phyloP scores from a whole-genome alignment of 2,329 filamentous ascomycete species.

The Trichoderma arundinaceum region DNA sequence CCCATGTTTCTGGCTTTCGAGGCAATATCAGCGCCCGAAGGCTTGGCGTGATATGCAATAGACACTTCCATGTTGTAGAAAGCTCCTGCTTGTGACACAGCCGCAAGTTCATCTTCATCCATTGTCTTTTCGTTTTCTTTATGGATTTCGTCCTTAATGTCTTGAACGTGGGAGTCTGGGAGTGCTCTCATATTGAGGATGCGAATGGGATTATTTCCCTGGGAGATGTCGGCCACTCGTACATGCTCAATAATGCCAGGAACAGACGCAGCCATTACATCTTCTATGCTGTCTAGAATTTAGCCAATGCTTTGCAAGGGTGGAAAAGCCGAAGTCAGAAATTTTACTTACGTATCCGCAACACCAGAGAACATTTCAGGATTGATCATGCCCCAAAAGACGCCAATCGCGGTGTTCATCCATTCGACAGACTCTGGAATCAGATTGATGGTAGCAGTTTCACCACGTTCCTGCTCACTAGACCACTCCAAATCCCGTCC shows the following conservation, averaged over 20 bases:
- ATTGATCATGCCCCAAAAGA: conserved; percentile 91
- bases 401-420: conserved; percentile 87
- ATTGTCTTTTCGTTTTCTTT: conserved; percentile 80
- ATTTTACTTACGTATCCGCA: conserved; percentile 71
- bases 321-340: no score
- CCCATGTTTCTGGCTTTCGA: conserved; percentile 94
- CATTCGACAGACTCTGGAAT: conserved; percentile 93
- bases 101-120: conserved; percentile 84
- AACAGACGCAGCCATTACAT: conserved; percentile 96
- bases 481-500: conserved; percentile 87
- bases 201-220: conserved; percentile 87
- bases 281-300: conserved; percentile 52
- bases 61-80: conserved; percentile 93
- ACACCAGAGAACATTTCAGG: conserved; percentile 93
- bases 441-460: conserved; percentile 84
- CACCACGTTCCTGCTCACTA: conserved; percentile 81
- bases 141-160: conserved; percentile 81
- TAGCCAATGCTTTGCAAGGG: background rate
- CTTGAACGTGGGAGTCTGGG: conserved; percentile 76
- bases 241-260: conserved; percentile 93
- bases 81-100: conserved; percentile 86
- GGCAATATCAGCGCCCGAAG: conserved; percentile 70
- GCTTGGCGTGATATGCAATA: conserved; percentile 88
- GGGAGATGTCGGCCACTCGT: conserved; percentile 91
- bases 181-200: conserved; percentile 87